Percentiles rank a stretch among this genome's conserved stretches.
Conservation (phyloP, 768 basidiomycete genomes). For the Lentinula aciculospora region DNA sequence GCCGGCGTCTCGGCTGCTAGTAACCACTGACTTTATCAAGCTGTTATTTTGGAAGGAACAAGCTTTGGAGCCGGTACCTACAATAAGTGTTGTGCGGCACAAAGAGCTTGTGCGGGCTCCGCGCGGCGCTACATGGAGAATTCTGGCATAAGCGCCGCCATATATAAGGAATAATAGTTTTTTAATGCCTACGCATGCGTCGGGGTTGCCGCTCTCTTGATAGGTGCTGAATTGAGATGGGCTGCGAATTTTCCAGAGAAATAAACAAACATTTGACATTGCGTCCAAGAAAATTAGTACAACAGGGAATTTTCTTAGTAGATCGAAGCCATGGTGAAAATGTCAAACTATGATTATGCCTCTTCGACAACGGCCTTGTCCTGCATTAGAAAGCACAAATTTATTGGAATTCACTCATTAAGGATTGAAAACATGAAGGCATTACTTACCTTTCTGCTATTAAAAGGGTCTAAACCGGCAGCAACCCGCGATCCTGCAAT, state of each 20-base stretch:
- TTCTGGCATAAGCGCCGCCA: no score
- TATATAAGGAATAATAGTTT: slow-evolving; percentile 40
- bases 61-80: no score
- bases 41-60: slow-evolving; percentile 27
- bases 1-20: no score
- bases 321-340: no score
- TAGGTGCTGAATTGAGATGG: slow-evolving; percentile 53
- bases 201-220: slow-evolving; percentile 46
- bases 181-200: slow-evolving; percentile 55
- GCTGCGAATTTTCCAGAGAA: slow-evolving; percentile 34
- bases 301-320: no score
- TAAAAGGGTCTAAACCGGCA: slow-evolving; percentile 54
- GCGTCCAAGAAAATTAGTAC: background rate
- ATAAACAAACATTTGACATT: background rate
- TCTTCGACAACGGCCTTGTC: slow-evolving; percentile 8
- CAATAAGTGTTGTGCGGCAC: no score
- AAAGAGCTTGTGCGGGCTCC: no score
- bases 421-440: background rate
- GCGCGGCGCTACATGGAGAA: no score
- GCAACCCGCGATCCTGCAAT: slow-evolving; percentile 74
- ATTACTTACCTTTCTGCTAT: slow-evolving; percentile 26
- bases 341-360: background rate
- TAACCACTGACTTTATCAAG: slow-evolving; percentile 21
- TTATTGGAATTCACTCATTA: no score
- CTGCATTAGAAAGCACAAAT: background rate